Base-by-base conservation (phyloP, 768 basidiomycete genomes). In the Russula lepida region DNA sequence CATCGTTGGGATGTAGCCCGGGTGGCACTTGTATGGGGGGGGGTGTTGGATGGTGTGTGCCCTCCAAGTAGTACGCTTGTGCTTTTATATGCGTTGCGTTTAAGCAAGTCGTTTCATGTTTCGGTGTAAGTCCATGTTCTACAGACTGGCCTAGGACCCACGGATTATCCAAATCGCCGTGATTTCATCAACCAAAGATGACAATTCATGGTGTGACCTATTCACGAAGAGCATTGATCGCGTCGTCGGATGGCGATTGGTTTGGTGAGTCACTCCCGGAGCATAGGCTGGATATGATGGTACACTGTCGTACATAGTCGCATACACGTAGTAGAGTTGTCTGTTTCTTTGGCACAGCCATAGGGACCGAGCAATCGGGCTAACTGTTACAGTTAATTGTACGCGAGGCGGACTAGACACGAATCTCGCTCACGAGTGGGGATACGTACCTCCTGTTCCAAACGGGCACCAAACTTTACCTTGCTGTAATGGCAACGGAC, bases 101-200 rank as follows among this genome's bases (percentile, higher is more conserved):
- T 28, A 41, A 47, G 4, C 61, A 32, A 48, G 44, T 13, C 30
- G 62, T 63, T 63, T 63, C 62, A 63, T 8, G 9, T 48, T 37
- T 47, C 51, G 6, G 39, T 63, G 52, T 52, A 41, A 28, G 6
- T 6, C 27, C 44, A 48, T 11, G 23, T 35, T 41, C 46, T 35
- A 58, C 51, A 39, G 50, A 5, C 39, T 35, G 39, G 48, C 25
- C 23, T 12, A 32, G 46, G 15, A 39, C n/a, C 48, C n/a, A 53
- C 62, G 62, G 56, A 25, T 39, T 47, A 30, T 58, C 46, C 46
- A 28, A 43, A 28, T 58, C 50, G 44, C 62, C 62, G 62, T 63
- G 62, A 63, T 63, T 57, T 54, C 27, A 62, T 62, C 55, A 62
- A 32, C 55, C 55, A 50, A 49, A 44, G 50, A 53, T 37, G 51